phyloP scores from a whole-genome alignment of 495 filamentous ascomycete species.

The Penicillium herquei region DNA sequence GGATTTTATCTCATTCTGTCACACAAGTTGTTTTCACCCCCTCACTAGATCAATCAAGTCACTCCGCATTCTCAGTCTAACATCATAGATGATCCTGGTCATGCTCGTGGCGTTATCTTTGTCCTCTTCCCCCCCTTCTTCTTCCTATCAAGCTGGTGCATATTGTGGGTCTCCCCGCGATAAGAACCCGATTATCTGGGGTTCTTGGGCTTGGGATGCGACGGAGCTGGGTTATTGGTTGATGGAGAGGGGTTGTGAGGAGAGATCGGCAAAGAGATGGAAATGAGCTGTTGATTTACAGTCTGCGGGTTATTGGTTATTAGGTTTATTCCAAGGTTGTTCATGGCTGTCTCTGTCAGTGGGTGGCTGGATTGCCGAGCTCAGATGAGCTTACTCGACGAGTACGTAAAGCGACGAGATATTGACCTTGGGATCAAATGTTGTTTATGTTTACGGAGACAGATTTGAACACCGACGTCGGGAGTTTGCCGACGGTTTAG shows the following conservation, averaged over 20 bases:
- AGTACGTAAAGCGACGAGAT: too few relatives aligned
- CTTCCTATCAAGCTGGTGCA: conserved; percentile 16
- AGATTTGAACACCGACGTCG: too few relatives aligned
- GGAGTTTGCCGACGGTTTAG: too few relatives aligned
- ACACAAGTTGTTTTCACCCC: too few relatives aligned
- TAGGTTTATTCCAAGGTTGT: background rate
- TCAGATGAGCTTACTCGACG: background rate
- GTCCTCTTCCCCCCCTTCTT: background rate
- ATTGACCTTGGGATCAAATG: too few relatives aligned
- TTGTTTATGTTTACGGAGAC: too few relatives aligned
- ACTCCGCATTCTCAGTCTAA: too few relatives aligned
- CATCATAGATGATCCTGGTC: too few relatives aligned
- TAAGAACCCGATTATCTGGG: conserved; percentile 25
- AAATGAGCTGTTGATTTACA: background rate
- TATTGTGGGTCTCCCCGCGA: conserved; percentile 20
- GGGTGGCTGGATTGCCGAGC: conserved; percentile 1
- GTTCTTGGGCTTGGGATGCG: conserved; percentile 1
- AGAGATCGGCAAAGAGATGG: conserved; percentile 19
- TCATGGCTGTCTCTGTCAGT: background rate
- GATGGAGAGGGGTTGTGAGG: conserved; percentile 17
- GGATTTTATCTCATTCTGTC: too few relatives aligned
- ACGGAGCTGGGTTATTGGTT: conserved; percentile 13
- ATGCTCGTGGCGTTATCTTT: conserved; percentile 7
- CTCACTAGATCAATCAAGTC: too few relatives aligned
- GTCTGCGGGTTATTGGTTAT: background rate